These are phyloP conservation scores for Hydnum rufescens DNA, from an alignment of 768 basidiomycete genomes.

Conservation along the genomic window DNA sequence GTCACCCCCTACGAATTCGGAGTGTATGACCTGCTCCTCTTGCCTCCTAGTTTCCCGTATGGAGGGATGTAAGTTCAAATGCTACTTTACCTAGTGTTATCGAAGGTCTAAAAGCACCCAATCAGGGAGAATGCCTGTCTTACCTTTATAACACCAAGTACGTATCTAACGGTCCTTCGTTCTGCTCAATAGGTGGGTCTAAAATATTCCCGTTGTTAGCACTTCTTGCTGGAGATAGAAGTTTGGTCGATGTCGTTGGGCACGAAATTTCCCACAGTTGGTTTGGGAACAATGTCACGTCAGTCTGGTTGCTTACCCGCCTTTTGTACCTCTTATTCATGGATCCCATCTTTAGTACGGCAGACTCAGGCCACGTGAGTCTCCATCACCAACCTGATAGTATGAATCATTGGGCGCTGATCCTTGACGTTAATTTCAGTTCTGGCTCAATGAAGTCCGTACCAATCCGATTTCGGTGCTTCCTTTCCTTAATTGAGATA, in stretches of 20 bases:
- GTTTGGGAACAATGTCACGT: slow-evolving; percentile 81
- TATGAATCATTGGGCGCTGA: not conserved
- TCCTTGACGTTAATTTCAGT: slow-evolving; percentile 27
- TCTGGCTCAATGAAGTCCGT: slow-evolving; percentile 63
- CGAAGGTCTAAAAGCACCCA: not conserved
- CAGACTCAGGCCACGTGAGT: slow-evolving; percentile 25
- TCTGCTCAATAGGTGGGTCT: not conserved
- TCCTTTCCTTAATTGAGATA: no score
- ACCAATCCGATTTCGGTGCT: no score
- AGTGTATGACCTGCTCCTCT: slow-evolving; percentile 71
- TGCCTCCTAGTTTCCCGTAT: slow-evolving; percentile 84
- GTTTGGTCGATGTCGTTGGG: slow-evolving; percentile 71
- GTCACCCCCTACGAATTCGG: slow-evolving; percentile 63
- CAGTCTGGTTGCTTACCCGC: slow-evolving; percentile 10
- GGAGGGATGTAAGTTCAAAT: slow-evolving; percentile 53
- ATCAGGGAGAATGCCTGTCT: slow-evolving; percentile 70
- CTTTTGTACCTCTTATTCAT: not conserved
- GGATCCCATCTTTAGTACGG: slow-evolving; percentile 27
- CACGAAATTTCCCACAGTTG: slow-evolving; percentile 63
- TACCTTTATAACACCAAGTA: slow-evolving; percentile 74
- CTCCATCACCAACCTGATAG: not conserved
- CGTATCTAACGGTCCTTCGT: slow-evolving; percentile 11
- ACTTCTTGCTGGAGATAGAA: slow-evolving; percentile 67
- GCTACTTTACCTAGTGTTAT: not conserved
- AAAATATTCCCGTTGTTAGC: slow-evolving; percentile 23